These are phyloP conservation scores for Chrysosphaeria jannelii DNA, from an alignment of 2,329 filamentous ascomycete species.

Conservation along the genomic window DNA sequence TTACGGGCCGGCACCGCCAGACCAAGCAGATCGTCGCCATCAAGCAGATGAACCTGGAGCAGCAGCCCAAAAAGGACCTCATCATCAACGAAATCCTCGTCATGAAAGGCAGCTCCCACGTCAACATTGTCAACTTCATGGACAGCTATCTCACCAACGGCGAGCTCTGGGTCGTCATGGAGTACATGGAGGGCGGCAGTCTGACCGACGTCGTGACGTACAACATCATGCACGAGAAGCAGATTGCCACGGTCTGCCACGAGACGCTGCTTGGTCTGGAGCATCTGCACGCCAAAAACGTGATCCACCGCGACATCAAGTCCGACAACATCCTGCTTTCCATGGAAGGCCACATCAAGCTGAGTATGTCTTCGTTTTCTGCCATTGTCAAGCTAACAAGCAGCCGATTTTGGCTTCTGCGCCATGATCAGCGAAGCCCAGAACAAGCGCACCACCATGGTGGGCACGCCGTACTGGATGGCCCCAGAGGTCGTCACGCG, in stretches of 20 bases:
- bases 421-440: conserved; percentile 93
- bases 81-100: conserved; percentile 98
- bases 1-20: conserved; percentile 59
- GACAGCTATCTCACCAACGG: conserved; percentile 77
- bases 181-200: conserved; percentile 97
- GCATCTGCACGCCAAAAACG: conserved; percentile 87
- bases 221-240: conserved; percentile 95
- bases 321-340: conserved; percentile 93
- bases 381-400: neutral
- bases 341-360: conserved; percentile 83
- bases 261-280: conserved; percentile 81
- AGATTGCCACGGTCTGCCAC: conserved; percentile 84
- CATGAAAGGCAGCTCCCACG: conserved; percentile 96
- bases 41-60: conserved; percentile 98
- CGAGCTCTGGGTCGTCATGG: conserved; percentile 97
- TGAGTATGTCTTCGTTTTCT: conserved; percentile 31
- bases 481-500: conserved; percentile 89
- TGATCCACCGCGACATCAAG: conserved; percentile 97
- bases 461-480: conserved; percentile 99
- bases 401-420: conserved; percentile 94
- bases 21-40: conserved; percentile 81
- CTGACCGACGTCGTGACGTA: conserved; percentile 95
- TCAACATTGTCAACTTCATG: conserved; percentile 98
- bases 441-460: conserved; percentile 96
- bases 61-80: conserved; percentile 94